phyloP scores from a whole-genome alignment of 495 filamentous ascomycete species.

The Jackrogersella minutella region DNA sequence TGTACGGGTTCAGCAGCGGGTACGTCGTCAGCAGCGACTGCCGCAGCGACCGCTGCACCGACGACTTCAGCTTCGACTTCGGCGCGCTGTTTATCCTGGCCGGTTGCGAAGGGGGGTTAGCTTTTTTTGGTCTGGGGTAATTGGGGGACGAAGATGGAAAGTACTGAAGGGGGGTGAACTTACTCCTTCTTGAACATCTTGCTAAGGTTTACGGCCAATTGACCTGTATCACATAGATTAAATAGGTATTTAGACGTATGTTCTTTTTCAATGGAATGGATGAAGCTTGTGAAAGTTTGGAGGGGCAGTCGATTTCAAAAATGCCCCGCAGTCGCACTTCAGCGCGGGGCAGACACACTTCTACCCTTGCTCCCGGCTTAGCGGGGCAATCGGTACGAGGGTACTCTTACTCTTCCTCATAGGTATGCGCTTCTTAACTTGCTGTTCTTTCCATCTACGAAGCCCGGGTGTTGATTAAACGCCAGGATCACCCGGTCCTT shows the following conservation, averaged over 20 bases:
- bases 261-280: conserved; percentile 1
- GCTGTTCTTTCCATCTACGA: too few species aligned
- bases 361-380: conserved; percentile 15
- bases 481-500: too few species aligned
- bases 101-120: conserved; percentile 20
- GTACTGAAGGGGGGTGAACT: conserved; percentile 33
- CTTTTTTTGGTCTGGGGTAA: background rate
- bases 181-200: conserved; percentile 95
- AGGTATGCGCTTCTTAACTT: background rate
- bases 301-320: conserved; percentile 41
- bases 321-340: conserved; percentile 30
- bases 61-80: conserved; percentile 97
- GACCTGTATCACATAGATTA: conserved; percentile 1
- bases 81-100: conserved; percentile 69
- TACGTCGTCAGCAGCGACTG: conserved; percentile 82
- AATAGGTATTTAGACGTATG: conserved; percentile 2
- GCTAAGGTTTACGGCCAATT: conserved; percentile 28
- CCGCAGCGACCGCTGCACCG: conserved; percentile 85
- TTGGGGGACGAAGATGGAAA: background rate
- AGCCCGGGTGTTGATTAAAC: too few species aligned
- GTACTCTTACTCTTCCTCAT: too few species aligned
- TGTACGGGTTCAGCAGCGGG: conserved; percentile 83
- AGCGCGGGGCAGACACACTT: conserved; percentile 36
- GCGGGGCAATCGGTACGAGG: conserved; percentile 23
- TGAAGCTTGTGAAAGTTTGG: conserved; percentile 47